A percentile compares a stretch with the other conserved stretches of the same genome.
Conservation (phyloP, 129 eudicot genomes). For the Heracleum sosnowskyi region DNA sequence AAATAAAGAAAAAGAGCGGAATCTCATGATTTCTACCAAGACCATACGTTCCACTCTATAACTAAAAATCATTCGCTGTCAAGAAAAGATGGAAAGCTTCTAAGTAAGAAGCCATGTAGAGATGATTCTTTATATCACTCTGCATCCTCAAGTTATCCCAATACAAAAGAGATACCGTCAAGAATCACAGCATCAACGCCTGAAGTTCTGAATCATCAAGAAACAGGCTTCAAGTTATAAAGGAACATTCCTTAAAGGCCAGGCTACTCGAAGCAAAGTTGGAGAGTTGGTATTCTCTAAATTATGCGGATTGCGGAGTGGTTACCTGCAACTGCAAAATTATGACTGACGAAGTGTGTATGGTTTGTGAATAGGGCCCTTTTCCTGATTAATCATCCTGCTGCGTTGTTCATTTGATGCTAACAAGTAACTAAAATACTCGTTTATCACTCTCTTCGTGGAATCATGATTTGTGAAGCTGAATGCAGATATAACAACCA, state of each 20-base stretch:
- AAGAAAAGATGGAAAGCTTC: constrained; percentile 16
- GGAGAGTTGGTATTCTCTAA: constrained; percentile 42
- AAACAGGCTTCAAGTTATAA: constrained; percentile 24
- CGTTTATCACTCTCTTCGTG: background rate
- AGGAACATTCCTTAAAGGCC: constrained; percentile 61
- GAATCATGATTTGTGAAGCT: no score
- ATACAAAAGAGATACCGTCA: constrained; percentile 35
- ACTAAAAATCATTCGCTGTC: constrained; percentile 19
- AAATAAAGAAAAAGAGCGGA: background rate
- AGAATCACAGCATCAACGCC: constrained; percentile 20
- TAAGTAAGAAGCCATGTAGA: background rate
- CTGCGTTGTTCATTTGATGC: background rate
- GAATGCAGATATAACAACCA: constrained; percentile 9
- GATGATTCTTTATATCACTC: constrained; percentile 25
- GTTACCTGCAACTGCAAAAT: background rate
- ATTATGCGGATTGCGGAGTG: no score
- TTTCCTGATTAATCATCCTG: background rate
- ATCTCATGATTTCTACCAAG: background rate
- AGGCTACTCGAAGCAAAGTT: constrained; percentile 72
- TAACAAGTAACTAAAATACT: background rate
- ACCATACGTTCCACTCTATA: constrained; percentile 6
- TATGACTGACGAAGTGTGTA: background rate
- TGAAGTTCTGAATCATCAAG: constrained; percentile 27
- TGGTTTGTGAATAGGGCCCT: background rate
- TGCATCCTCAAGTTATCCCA: constrained; percentile 20